Evolutionary conservation across 75 land plant genomes (phyloP).

Genomic region (Cunninghamia lanceolata): DNA sequence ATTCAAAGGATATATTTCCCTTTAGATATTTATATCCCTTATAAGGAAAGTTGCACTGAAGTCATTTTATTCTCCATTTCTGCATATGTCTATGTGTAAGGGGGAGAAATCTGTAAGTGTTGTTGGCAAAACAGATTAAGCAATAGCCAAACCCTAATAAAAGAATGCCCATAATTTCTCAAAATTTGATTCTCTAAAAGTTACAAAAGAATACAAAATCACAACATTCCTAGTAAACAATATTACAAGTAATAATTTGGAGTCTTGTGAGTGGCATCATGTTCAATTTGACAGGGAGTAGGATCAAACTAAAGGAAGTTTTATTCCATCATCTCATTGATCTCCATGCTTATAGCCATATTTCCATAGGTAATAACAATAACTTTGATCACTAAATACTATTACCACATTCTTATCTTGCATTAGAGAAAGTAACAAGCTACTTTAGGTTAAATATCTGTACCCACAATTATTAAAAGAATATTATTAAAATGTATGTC

Average conservation of each 20-base stretch:
- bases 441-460: neutral
- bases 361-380: constrained; percentile 83
- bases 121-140: neutral
- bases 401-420: constrained; percentile 93
- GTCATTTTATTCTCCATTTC: too few species aligned
- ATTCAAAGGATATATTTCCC: too few species aligned
- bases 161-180: neutral
- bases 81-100: too few species aligned
- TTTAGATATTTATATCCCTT: too few species aligned
- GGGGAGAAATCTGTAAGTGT: too few species aligned
- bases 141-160: constrained; percentile 4
- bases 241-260: constrained; percentile 84
- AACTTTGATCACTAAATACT: constrained; percentile 81
- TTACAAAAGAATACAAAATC: neutral
- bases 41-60: too few species aligned
- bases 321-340: constrained; percentile 66
- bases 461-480: neutral
- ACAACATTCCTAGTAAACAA: neutral
- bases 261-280: constrained; percentile 77
- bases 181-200: neutral
- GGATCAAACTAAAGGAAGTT: constrained; percentile 87
- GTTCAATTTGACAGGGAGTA: constrained; percentile 82
- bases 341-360: constrained; percentile 88
- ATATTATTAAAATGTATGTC: neutral
- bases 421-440: constrained; percentile 4